Conservation (phyloP, 192 early-diverging fungal species). For the Linnemannia exigua region DNA sequence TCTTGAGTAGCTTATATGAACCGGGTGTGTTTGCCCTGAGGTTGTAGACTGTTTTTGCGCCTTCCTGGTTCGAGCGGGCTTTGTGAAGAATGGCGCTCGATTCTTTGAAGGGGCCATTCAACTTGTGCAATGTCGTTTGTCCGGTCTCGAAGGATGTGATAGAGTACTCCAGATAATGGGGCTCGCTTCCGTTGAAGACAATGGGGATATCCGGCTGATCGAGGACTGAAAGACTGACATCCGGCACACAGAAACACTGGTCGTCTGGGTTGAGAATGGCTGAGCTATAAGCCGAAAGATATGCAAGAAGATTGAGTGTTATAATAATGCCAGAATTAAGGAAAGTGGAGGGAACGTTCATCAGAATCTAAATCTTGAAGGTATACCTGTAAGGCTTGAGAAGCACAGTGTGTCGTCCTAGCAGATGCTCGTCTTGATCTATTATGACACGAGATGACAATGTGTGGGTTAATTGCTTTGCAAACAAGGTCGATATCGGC, state of each 20-base stretch:
- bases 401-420: constrained; percentile 35
- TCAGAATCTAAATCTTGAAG: not conserved
- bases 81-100: constrained; percentile 27
- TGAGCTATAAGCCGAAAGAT: constrained; percentile 34
- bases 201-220: constrained; percentile 42
- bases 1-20: constrained; percentile 31
- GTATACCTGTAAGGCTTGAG: constrained; percentile 42
- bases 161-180: constrained; percentile 38
- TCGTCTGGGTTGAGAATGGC: constrained; percentile 63
- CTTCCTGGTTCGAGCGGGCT: constrained; percentile 20
- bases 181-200: constrained; percentile 44
- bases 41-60: constrained; percentile 17
- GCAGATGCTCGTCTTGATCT: constrained; percentile 49
- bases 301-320: not conserved
- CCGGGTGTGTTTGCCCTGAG: constrained; percentile 28
- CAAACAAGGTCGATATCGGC: not conserved
- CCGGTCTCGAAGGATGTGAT: constrained; percentile 50
- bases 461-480: not conserved
- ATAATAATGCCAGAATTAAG: not conserved
- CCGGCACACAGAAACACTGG: constrained; percentile 61
- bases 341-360: too few species aligned
- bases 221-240: constrained; percentile 17
- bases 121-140: constrained; percentile 15
- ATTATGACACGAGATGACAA: not conserved
- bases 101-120: constrained; percentile 40